Base-by-base conservation (phyloP, 768 basidiomycete genomes). In the Tricholoma sp. region DNA sequence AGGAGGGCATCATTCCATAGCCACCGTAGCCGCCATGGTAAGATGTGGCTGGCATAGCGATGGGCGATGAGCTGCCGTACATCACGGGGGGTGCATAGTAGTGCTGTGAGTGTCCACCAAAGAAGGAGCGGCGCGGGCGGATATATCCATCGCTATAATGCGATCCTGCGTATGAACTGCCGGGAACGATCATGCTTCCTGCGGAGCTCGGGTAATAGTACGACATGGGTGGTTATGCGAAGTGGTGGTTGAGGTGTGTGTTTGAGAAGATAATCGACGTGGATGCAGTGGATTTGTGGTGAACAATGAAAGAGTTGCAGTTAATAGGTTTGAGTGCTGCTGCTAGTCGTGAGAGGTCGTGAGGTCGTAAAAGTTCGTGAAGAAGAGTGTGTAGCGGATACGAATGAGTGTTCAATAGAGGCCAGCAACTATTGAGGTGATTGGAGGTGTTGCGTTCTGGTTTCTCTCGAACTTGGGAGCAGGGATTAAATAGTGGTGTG, bases 381-480 rank as follows among this genome's bases (percentile, higher is more conserved):
- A 57, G 58, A 57, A 31, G 41, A 61, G 61, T 56, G 15, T 49
- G 53, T 28, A 39, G 53, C 36, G 24, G 57, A 54, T 55, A 54
- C 6, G 34, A 52, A 5, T 45, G 20, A 41, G 49, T 48, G 45
- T 57, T 55, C 42, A 34, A 47, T 42, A 61, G 59, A 63, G 62
- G 62, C 60, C 60, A 59, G 62, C 62, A 4, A 24, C 60, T 63
- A 61, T 61, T 57, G 60, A 60, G 55, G 62, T 50, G 58, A 51
- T 17, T 53, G 52, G 18, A 4, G 24, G 24, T 4, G 24, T 24
- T 24, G 24, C 24, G 52, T 41, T 18, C 39, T 53, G 44, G 9
- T 4, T 29, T 31, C 17, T 10, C 9, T 53, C 8, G 12, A 32
- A 9, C 28, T 49, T 31, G 9, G 2, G 3, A 8, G 29, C 9